Base-by-base conservation (phyloP, 495 filamentous ascomycete genomes). In the Diplogelasinospora grovesii region DNA sequence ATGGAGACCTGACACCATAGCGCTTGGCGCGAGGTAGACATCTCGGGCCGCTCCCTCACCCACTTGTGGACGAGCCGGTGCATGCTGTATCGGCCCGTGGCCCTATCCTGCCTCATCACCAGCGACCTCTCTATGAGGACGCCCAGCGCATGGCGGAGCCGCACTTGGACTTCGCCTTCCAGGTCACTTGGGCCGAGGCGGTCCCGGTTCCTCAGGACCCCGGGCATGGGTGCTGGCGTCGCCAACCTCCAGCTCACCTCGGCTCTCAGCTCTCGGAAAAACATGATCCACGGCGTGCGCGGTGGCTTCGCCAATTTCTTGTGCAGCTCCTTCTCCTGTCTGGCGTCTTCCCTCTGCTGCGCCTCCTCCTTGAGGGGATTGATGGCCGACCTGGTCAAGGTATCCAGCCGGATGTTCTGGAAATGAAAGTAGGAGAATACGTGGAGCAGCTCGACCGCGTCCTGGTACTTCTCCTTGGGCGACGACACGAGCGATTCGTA, bases 361-460 rank as follows among this genome's bases (percentile, higher is more conserved):
- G 22, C 32, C 34, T 37, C 41, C 24, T 45, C 41, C 5, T 16
- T 26, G 1, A 28, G 18, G 15, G 41, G 31, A 22, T 36, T 36
- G 24, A 37, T 22, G 21, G 32, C 32, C 19, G 41, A 23, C 5
- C 13, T 25, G 16, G 29, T 38, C 8, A 45, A 23, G 3, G 32
- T 32, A 11, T 30, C 41, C 4, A 25, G 34, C 23, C 14, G 32
- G 14, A 45, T 39, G 19, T 38, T 36, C 18, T 45, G 31, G 16
- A 16, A 36, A 18, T 38, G 41, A 19, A 45, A 45, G 13, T 30
- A 43, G 33, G 41, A 35, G 24, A 45, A 45, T 6, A 38, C 33
- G 15, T 45, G 32, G 4, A 45, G 14, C 9, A 38, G 25, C 20
- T 45, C 25, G 3, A 31, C 32, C 5, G 34, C 41, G 19, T 45